Conservation (phyloP, 140 eudicot species). For the Flaveria floridana region DNA sequence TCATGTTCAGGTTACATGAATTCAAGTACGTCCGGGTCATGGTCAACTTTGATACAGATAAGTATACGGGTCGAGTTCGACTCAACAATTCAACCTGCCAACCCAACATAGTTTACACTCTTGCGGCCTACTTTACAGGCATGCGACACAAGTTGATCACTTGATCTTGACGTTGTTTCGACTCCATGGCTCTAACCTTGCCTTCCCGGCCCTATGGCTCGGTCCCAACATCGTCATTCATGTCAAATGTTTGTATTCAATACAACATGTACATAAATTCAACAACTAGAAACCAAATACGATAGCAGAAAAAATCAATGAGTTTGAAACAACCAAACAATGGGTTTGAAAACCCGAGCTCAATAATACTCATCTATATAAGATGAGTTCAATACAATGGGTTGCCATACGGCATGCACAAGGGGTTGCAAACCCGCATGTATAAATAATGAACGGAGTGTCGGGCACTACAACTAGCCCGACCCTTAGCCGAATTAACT, state of each 20-base stretch:
- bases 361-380: constrained; percentile 16
- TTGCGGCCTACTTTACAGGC: not conserved
- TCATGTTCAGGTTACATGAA: not conserved
- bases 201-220: not conserved
- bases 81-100: not conserved
- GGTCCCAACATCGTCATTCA: not conserved
- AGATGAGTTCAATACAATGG: constrained; percentile 20
- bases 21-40: not conserved
- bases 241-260: not conserved
- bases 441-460: constrained; percentile 3
- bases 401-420: constrained; percentile 4
- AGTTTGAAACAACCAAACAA: not conserved
- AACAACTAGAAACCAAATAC: not conserved
- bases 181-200: not conserved
- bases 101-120: not conserved
- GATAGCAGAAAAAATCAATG: not conserved
- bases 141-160: not conserved
- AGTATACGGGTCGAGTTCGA: not conserved
- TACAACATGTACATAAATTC: not conserved
- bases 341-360: constrained; percentile 11
- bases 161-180: not conserved
- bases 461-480: not conserved
- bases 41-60: not conserved
- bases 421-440: not conserved
- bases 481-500: not conserved